These are phyloP conservation scores for Protostelium mycophagum DNA, from an alignment of 78 protist species.

Conservation along the genomic window DNA sequence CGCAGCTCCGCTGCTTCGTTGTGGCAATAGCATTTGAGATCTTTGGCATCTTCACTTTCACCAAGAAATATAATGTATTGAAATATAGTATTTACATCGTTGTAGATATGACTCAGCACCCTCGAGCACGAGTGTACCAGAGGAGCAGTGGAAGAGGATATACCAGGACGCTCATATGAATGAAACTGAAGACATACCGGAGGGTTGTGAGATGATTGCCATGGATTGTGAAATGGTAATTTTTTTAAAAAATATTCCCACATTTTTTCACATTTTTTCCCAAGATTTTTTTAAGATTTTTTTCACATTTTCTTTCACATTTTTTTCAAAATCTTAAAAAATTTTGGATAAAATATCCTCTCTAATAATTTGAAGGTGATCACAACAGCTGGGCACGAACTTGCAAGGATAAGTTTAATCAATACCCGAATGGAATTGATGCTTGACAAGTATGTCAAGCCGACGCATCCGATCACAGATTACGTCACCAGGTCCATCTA, in stretches of 20 bases:
- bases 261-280: too few species aligned
- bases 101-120: background rate
- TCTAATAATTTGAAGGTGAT: background rate
- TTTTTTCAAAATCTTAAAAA: too few species aligned
- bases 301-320: too few species aligned
- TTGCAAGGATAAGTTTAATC: constrained; percentile 79
- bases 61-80: too few species aligned
- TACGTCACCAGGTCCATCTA: constrained; percentile 65
- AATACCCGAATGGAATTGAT: constrained; percentile 33
- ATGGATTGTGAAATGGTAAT: background rate
- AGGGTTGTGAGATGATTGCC: background rate
- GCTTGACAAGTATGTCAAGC: constrained; percentile 63
- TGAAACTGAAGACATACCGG: background rate
- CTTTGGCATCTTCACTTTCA: too few species aligned
- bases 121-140: background rate
- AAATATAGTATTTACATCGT: too few species aligned
- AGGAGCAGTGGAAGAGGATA: background rate
- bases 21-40: too few species aligned
- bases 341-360: too few species aligned
- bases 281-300: background rate
- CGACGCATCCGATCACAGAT: constrained; percentile 60
- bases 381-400: constrained; percentile 51
- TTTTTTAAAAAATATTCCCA: background rate
- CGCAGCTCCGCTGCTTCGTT: too few species aligned
- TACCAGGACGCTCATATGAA: background rate